Evolutionary conservation across 345 rosid genomes (phyloP), one percentile per base, ranked within the genome.

Genomic region (Iberis pinnata): DNA sequence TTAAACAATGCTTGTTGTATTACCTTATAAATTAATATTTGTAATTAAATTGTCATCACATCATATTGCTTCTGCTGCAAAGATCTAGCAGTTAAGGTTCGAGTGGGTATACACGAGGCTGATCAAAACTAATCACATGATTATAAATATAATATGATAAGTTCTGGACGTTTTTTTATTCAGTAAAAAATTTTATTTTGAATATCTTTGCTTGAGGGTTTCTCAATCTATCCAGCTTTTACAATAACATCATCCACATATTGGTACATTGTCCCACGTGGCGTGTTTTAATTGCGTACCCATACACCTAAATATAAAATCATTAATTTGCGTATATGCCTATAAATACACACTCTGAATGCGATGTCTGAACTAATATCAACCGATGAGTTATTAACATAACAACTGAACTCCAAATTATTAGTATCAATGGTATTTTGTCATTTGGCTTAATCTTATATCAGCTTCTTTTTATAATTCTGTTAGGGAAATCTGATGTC

Each of bases 321-420:
- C 9, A 58, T 52, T 67, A 16, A 37, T 59, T 38, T 45, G 37
- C 12, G 37, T 52, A 52, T 52, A 37, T 49, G 37, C 40, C 39
- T 33, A 65, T 42, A 56, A 24, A 32, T 66, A 47, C 59, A 60
- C 50, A 45, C 51, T 60, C 53, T 67, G 71, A 67, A 53, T 52
- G 65, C 20, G 70, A 66, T 59, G 60, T 22, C 49, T 53, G 65
- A 59, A 29, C 71, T 13, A 50, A 45, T 38, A 35, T 53, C 60
- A 66, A 59, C 71, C 14, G 40, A 65, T 65, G 53, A 65, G 58
- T 64, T 43, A 65, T 58, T 53, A 58, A 20, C 43, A 43, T 43
- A 43, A 59, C 59, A 58, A 65, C 64, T 58, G 27, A 50, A 43
- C 42, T 65, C 56, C 58, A 65, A 56, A 9, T 36, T 43, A 44